Evolutionary conservation across 495 filamentous ascomycete species (phyloP).

Genomic region (Penicillium robsamsonii): DNA sequence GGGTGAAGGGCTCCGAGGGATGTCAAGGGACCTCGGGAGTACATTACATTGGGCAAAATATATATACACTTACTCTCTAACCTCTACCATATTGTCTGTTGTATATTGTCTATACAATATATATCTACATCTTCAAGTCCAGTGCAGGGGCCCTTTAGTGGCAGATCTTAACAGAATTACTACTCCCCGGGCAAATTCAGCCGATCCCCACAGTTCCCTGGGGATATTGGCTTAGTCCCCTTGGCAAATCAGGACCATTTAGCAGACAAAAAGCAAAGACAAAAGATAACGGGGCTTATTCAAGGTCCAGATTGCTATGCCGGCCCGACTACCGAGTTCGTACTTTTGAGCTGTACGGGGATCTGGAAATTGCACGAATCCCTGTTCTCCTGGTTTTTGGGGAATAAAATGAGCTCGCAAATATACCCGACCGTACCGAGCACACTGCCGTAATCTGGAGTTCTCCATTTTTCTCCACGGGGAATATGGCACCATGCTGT

Average conservation of each 20-base stretch:
- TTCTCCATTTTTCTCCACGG: conserved; percentile 12
- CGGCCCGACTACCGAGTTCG: conserved; percentile 6
- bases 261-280: not conserved
- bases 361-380: conserved; percentile 3
- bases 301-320: not conserved
- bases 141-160: conserved; percentile 22
- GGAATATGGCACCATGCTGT: conserved; percentile 6
- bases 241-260: not conserved
- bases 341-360: not conserved
- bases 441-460: not conserved
- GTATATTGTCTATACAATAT: not conserved
- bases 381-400: not conserved
- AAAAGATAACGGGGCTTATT: not conserved
- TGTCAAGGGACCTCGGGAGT: no score
- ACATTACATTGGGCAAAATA: not conserved
- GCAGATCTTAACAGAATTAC: conserved; percentile 22
- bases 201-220: conserved; percentile 8
- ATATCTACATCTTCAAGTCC: not conserved
- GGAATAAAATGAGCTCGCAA: not conserved
- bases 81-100: not conserved
- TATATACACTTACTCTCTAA: not conserved
- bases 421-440: not conserved
- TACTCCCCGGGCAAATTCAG: conserved; percentile 3
- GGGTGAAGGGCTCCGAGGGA: no score
- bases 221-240: not conserved